Evolutionary conservation across 23 red algal genomes (phyloP).

Genomic region (Cyanidiococcus yangmingshanensis): DNA sequence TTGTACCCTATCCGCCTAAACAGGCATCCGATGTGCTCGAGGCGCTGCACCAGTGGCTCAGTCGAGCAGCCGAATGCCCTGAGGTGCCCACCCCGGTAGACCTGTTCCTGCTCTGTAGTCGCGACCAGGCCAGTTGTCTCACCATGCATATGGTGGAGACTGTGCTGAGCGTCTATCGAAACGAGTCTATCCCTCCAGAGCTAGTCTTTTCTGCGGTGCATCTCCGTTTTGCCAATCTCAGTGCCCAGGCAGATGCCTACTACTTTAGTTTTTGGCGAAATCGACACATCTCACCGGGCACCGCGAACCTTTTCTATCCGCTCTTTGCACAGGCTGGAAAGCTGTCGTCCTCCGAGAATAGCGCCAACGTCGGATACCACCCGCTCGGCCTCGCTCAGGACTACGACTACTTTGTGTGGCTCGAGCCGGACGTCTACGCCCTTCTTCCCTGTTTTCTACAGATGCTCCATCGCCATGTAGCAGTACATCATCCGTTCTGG

Average conservation of each 20-base stretch:
- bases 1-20: neutral
- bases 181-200: neutral
- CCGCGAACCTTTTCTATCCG: slow-evolving; percentile 7
- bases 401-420: slow-evolving; percentile 8
- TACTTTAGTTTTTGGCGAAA: slow-evolving; percentile 6
- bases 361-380: neutral
- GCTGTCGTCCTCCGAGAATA: neutral
- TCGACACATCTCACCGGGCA: neutral
- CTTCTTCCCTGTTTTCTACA: slow-evolving; percentile 7
- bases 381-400: neutral
- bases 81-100: neutral
- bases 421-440: neutral
- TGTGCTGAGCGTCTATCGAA: neutral
- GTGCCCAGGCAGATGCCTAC: neutral
- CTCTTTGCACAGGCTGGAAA: neutral
- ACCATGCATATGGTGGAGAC: neutral
- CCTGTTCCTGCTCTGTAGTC: slow-evolving; percentile 10
- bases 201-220: neutral
- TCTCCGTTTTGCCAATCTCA: neutral
- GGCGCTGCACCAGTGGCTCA: slow-evolving; percentile 6
- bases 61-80: neutral
- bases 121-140: neutral
- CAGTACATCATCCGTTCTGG: neutral
- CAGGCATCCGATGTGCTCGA: neutral
- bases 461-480: neutral